A percentile compares a stretch with the other conserved stretches of the same genome.
Evolutionary conservation across 352 stramenopile species (phyloP).

Genomic region (Phytophthora meadii): DNA sequence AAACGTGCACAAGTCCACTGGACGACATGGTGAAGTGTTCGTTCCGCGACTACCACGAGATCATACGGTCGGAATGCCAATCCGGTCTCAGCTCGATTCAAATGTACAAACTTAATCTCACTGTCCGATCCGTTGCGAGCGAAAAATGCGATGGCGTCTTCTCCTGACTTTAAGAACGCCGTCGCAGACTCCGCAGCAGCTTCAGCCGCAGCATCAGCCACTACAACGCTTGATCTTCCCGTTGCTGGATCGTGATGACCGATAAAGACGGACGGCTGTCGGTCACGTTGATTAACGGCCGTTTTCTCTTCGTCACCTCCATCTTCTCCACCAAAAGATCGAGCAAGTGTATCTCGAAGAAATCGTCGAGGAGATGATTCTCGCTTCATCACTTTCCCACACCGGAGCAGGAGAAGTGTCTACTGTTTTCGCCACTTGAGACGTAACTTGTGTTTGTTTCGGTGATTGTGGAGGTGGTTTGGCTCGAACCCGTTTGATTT

Average conservation of each 20-base stretch:
- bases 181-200: slow-evolving; percentile 58
- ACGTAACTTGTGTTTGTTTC: slow-evolving; percentile 20
- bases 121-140: slow-evolving; percentile 90
- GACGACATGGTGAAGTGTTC: slow-evolving; percentile 95
- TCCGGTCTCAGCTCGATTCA: slow-evolving; percentile 81
- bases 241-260: slow-evolving; percentile 54
- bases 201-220: slow-evolving; percentile 53
- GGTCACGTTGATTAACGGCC: slow-evolving; percentile 37
- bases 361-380: slow-evolving; percentile 74
- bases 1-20: slow-evolving; percentile 82
- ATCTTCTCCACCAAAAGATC: slow-evolving; percentile 29
- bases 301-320: slow-evolving; percentile 28
- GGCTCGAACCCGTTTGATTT: slow-evolving; percentile 20
- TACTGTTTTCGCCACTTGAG: slow-evolving; percentile 9
- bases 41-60: slow-evolving; percentile 82
- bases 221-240: slow-evolving; percentile 41
- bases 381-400: slow-evolving; percentile 37
- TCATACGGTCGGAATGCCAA: slow-evolving; percentile 92
- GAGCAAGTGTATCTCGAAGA: slow-evolving; percentile 57
- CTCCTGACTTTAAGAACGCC: slow-evolving; percentile 75
- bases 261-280: slow-evolving; percentile 49
- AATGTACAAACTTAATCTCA: slow-evolving; percentile 95
- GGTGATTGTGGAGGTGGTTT: slow-evolving; percentile 22
- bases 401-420: slow-evolving; percentile 11
- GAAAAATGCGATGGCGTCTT: slow-evolving; percentile 96